Evolutionary conservation across 1,284 basidiomycete species (phyloP), one percentile per base, ranked within the genome.

Genomic region (Vanrija pseudolonga): DNA sequence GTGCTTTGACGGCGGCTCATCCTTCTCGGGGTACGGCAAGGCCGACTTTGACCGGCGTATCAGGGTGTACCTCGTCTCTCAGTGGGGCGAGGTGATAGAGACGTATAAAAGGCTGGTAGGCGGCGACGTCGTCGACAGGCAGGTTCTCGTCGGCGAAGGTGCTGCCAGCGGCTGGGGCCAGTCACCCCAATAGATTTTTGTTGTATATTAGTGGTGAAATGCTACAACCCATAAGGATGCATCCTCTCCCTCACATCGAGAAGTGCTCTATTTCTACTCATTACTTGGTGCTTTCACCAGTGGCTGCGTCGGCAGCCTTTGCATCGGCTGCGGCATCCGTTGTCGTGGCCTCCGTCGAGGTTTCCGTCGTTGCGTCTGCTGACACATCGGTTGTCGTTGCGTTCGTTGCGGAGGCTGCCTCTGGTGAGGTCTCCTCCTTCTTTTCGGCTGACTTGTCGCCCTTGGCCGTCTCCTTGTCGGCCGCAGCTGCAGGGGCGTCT

Each of bases 1-100:
- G 64, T 98, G 94, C 77, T 98, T 98, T 71, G 89, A 89, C 20
- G 94, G 94, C 24, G 94, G 93, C 65, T 86, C 88, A 78, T 89
- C 87, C 9, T 96, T 88, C 67, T 87, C 88, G 22, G 91, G 88
- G 15, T 95, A 94, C 66, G 84, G 90, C 15, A 84, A 83, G 67
- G 65, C 86, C 54, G 88, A 85, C 4, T 94, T 95, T 68, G 88
- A 94, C 69, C 83, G 90, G n/a, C 82, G 92, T 23, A 91, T 94
- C 79, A 81, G 92, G 7, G 78, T 95, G 44, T 95, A 86, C 73
- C 84, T 89, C 23, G 80, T 95, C 48, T 87, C 86, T 4, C 83
- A 93, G 55, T 97, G 83, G 69, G 94, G 93, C 22, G 90, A 95
- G 79, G 89, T 83, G 4, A 89, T 97, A 66, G 78, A 82, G 66